These are phyloP conservation scores for Caryopteris hybrid DNA, from an alignment of 305 asterid species.

Conservation along the genomic window DNA sequence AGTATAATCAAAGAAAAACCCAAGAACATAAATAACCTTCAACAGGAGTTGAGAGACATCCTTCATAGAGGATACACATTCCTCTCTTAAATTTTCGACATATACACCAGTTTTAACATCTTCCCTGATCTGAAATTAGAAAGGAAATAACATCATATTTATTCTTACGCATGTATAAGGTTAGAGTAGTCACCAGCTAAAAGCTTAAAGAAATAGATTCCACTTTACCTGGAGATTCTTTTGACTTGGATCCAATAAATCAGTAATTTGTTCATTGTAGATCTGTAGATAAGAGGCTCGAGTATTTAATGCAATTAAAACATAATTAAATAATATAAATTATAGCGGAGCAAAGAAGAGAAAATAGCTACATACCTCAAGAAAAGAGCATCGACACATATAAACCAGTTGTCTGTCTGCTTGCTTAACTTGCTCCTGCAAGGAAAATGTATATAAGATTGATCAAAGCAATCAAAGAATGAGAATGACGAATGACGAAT, in stretches of 20 bases:
- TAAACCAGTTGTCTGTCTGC: constrained; percentile 76
- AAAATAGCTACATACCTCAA: constrained; percentile 58
- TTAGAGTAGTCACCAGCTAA: background rate
- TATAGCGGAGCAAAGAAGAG: background rate
- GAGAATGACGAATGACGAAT: background rate
- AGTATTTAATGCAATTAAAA: constrained; percentile 4
- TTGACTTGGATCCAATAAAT: constrained; percentile 88
- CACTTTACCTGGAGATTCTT: constrained; percentile 79
- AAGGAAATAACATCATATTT: background rate
- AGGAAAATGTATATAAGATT: constrained; percentile 10
- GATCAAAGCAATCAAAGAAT: constrained; percentile 2
- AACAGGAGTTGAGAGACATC: constrained; percentile 82
- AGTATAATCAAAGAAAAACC: background rate
- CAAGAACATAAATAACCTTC: constrained; percentile 50
- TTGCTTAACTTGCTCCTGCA: constrained; percentile 88
- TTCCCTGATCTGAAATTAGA: constrained; percentile 72
- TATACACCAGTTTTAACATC: constrained; percentile 91
- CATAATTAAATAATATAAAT: background rate
- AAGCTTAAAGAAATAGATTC: background rate
- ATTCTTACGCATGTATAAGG: background rate
- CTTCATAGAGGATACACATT: constrained; percentile 79
- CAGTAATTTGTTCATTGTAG: constrained; percentile 98
- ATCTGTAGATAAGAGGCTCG: constrained; percentile 49
- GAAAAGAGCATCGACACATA: constrained; percentile 96
- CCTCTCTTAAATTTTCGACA: constrained; percentile 93